Conservation (phyloP, 1,284 basidiomycete genomes). For the Trichosporon ovoides region DNA sequence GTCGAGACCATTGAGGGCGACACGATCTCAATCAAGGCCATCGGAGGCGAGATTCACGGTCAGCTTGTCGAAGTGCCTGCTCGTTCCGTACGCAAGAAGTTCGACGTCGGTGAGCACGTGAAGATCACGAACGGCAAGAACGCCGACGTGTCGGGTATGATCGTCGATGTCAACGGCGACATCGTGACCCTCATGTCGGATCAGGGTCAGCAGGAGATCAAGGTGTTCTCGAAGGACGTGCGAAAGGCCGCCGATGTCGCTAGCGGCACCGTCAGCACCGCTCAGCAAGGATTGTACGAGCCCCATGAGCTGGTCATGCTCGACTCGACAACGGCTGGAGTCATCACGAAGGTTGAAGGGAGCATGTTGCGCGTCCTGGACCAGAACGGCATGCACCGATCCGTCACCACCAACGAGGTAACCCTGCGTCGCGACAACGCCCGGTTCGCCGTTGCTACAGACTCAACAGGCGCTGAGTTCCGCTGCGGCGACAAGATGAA, state of each 20-base stretch:
- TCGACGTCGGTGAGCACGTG: conserved; percentile 96
- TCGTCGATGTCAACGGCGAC: conserved; percentile 84
- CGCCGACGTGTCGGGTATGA: conserved; percentile 89
- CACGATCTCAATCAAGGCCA: conserved; percentile 71
- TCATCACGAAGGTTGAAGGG: conserved; percentile 97
- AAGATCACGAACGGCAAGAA: conserved; percentile 97
- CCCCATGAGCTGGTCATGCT: conserved; percentile 94
- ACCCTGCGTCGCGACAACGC: conserved; percentile 77
- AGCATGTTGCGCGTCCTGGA: conserved; percentile 93
- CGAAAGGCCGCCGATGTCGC: conserved; percentile 96
- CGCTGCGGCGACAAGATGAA: conserved; percentile 83
- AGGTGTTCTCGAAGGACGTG: conserved; percentile 94
- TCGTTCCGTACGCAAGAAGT: conserved; percentile 84
- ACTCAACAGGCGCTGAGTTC: conserved; percentile 72
- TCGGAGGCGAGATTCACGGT: conserved; percentile 60
- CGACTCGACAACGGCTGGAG: conserved; percentile 88
- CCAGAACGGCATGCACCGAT: conserved; percentile 81
- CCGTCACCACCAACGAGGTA: conserved; percentile 92
- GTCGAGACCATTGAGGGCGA: conserved; percentile 86
- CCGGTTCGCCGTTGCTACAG: conserved; percentile 77
- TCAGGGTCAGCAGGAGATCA: conserved; percentile 93
- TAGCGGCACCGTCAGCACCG: conserved; percentile 52
- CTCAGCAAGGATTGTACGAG: conserved; percentile 87
- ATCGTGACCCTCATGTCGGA: conserved; percentile 97
- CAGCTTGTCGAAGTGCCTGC: conserved; percentile 75